Evolutionary conservation across 2,329 filamentous ascomycete species (phyloP).

Genomic region (Pseudonectria foliicola): DNA sequence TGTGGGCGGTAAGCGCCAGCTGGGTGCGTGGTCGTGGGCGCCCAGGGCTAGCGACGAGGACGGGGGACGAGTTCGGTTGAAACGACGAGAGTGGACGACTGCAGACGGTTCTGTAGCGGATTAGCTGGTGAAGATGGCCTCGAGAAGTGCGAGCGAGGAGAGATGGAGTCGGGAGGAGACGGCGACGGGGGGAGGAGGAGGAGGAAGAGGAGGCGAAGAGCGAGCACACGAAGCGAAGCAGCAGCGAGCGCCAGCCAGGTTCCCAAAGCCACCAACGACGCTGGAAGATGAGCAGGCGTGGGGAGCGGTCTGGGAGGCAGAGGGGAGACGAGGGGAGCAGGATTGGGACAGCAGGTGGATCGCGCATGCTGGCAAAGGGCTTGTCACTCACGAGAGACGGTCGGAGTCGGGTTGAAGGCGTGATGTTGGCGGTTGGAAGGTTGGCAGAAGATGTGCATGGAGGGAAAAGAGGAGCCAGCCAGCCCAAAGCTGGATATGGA

Average conservation of each 20-base stretch:
- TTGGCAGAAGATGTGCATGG: conserved; percentile 34
- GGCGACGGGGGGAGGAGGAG: conserved; percentile 8
- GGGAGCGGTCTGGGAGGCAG: conserved; percentile 15
- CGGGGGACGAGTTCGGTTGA: conserved; percentile 14
- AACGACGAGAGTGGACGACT: conserved; percentile 7
- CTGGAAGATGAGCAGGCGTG: conserved; percentile 18
- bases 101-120: conserved; percentile 7
- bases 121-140: conserved; percentile 15
- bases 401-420: conserved; percentile 25
- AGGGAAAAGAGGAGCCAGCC: conserved; percentile 35
- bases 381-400: conserved; percentile 32
- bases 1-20: conserved; percentile 29
- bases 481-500: no score
- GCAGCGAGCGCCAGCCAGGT: no score
- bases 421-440: conserved; percentile 27
- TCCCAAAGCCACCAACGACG: conserved; percentile 17
- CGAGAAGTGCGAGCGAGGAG: conserved; percentile 1
- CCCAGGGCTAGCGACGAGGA: conserved; percentile 21
- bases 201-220: conserved; percentile 8
- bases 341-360: conserved; percentile 25
- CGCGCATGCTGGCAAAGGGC: conserved; percentile 28
- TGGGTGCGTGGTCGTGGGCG: conserved; percentile 17
- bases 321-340: conserved; percentile 17
- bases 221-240: conserved; percentile 18
- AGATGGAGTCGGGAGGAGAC: conserved; percentile 9